Conservation (phyloP, 352 stramenopile genomes). For the Phytophthora sojae region DNA sequence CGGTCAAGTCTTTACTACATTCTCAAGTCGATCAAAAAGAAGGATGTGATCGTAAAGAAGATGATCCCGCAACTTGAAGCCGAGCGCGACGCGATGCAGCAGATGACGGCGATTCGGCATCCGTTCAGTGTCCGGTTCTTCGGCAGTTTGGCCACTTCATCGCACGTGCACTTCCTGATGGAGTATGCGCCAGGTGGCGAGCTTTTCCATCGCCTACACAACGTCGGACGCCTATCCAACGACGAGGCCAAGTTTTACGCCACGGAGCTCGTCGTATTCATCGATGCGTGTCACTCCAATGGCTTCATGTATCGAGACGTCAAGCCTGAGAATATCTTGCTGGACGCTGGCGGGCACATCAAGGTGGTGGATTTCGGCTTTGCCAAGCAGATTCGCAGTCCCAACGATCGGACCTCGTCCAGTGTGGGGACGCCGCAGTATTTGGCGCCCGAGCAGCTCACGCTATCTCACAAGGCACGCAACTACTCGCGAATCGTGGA, state of each 20-base stretch:
- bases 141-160: conserved; percentile 62
- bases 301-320: conserved; percentile 88
- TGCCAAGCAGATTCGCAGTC: conserved; percentile 45
- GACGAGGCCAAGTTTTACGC: conserved; percentile 86
- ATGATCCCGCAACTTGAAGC: conserved; percentile 66
- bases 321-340: conserved; percentile 92
- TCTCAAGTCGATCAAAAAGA: conserved; percentile 82
- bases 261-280: conserved; percentile 65
- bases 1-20: conserved; percentile 68
- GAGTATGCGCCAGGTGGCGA: conserved; percentile 78
- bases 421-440: conserved; percentile 78
- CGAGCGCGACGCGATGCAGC: conserved; percentile 57
- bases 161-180: conserved; percentile 75
- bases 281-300: conserved; percentile 59
- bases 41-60: conserved; percentile 59
- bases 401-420: conserved; percentile 57
- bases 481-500: conserved; percentile 83
- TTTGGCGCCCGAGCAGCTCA: conserved; percentile 80
- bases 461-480: conserved; percentile 51
- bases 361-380: conserved; percentile 82
- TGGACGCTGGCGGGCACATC: conserved; percentile 74
- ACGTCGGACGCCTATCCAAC: conserved; percentile 59
- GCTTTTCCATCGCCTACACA: conserved; percentile 64
- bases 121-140: conserved; percentile 70
- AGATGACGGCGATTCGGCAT: conserved; percentile 48